Evolutionary conservation across 345 rosid species (phyloP).

Genomic region (Salix udensis): DNA sequence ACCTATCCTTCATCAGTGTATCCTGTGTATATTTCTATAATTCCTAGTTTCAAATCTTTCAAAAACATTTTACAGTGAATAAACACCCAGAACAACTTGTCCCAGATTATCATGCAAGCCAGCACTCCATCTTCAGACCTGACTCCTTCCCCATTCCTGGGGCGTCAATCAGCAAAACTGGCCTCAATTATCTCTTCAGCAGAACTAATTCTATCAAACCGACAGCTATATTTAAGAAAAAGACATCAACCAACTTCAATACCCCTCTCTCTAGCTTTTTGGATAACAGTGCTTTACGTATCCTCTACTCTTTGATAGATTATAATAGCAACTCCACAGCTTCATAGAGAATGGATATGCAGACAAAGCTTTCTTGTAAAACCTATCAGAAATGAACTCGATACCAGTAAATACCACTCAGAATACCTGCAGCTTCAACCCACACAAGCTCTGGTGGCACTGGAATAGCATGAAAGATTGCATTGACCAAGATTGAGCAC

Average conservation of each 20-base stretch:
- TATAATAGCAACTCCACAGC: conserved; percentile 51
- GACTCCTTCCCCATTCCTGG: background rate
- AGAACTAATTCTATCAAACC: conserved; percentile 16
- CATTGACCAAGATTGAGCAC: conserved; percentile 44
- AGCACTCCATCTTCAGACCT: conserved; percentile 1
- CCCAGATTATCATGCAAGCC: background rate
- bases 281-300: conserved; percentile 32
- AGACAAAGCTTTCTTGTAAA: conserved; percentile 56
- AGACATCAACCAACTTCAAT: conserved; percentile 38
- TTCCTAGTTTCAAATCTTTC: conserved; percentile 16
- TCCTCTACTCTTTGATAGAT: conserved; percentile 29
- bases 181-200: background rate
- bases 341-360: conserved; percentile 67
- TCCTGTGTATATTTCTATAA: conserved; percentile 8
- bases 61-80: background rate
- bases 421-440: conserved; percentile 63
- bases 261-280: conserved; percentile 62
- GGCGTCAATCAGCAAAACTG: conserved; percentile 8
- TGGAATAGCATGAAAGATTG: conserved; percentile 69
- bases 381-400: conserved; percentile 43
- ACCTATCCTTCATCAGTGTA: conserved; percentile 16
- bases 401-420: conserved; percentile 38
- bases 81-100: background rate
- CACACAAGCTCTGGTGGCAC: conserved; percentile 70
- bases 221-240: background rate